Percentiles rank a stretch among this genome's conserved stretches.
phyloP scores from a whole-genome alignment of 2,329 filamentous ascomycete genomes.

The Exophiala oligosperma region DNA sequence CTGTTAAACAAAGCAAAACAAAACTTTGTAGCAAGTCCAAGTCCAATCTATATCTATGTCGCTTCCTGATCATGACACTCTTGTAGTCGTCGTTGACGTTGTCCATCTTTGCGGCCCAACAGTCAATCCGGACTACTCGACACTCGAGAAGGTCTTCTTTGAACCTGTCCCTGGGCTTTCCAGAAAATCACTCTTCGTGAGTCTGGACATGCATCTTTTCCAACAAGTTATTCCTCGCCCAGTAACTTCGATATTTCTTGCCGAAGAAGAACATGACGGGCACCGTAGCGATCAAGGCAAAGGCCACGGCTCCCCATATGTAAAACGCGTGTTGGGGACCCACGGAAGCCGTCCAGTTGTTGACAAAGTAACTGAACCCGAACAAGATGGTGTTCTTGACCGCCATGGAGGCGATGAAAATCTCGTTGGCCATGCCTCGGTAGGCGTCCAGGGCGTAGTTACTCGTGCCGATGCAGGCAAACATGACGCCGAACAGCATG shows the following conservation, averaged over 20 bases:
- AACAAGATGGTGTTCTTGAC: constrained; percentile 49
- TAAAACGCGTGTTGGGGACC: constrained; percentile 17
- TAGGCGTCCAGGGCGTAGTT: constrained; percentile 53
- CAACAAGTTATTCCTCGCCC: constrained; percentile 17
- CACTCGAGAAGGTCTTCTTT: no score
- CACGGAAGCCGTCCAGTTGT: constrained; percentile 15
- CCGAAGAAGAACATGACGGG: constrained; percentile 16
- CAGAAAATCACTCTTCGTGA: constrained; percentile 9
- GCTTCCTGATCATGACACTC: no score
- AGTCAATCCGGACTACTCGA: no score
- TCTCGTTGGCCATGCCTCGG: constrained; percentile 43
- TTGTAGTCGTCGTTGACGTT: no score
- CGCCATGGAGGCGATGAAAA: constrained; percentile 47
- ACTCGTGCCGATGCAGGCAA: constrained; percentile 48
- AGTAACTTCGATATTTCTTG: constrained; percentile 22
- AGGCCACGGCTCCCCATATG: constrained; percentile 17
- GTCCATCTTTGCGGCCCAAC: no score
- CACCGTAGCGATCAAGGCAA: constrained; percentile 14
- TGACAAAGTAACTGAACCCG: constrained; percentile 33
- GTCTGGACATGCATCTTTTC: constrained; percentile 18
- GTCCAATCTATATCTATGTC: no score
- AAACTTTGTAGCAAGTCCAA: no score
- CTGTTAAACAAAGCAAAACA: no score
- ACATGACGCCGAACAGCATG: constrained; percentile 18
- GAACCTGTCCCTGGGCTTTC: no score